Conservation (phyloP, 148 eudicot species). For the Dysphania ambrosioides region DNA sequence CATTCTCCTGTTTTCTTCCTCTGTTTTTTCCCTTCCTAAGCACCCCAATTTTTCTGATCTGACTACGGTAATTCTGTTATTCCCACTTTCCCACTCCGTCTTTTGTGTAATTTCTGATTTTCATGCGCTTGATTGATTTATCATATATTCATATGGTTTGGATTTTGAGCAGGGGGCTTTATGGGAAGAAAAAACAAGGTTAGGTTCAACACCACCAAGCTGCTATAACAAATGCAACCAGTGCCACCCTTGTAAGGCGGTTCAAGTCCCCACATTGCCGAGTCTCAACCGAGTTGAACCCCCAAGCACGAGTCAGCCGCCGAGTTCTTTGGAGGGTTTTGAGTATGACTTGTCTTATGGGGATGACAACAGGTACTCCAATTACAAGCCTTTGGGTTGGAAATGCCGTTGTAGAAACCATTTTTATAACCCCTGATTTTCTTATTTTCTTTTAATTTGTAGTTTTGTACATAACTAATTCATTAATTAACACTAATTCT, state of each 20-base stretch:
- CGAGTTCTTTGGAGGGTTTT: not conserved
- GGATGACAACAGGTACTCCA: slow-evolving; percentile 55
- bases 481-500: not conserved
- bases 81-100: not conserved
- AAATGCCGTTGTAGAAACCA: slow-evolving; percentile 67
- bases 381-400: slow-evolving; percentile 98
- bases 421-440: slow-evolving; percentile 60
- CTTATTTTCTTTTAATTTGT: not conserved
- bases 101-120: not conserved
- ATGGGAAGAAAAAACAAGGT: slow-evolving; percentile 62
- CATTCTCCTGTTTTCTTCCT: slow-evolving; percentile 31
- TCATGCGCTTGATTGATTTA: not conserved
- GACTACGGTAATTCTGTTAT: slow-evolving; percentile 32
- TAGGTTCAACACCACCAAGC: slow-evolving; percentile 92
- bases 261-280: slow-evolving; percentile 68
- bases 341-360: slow-evolving; percentile 25
- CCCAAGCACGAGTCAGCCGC: not conserved
- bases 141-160: not conserved
- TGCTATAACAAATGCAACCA: slow-evolving; percentile 94
- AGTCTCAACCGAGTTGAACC: slow-evolving; percentile 36
- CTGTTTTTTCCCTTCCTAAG: slow-evolving; percentile 31
- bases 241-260: slow-evolving; percentile 91
- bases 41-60: slow-evolving; percentile 29
- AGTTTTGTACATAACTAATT: not conserved
- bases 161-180: slow-evolving; percentile 40